Evolutionary conservation across 371 early-diverging fungal species (phyloP).

Genomic region (Apophysomyces variabilis): DNA sequence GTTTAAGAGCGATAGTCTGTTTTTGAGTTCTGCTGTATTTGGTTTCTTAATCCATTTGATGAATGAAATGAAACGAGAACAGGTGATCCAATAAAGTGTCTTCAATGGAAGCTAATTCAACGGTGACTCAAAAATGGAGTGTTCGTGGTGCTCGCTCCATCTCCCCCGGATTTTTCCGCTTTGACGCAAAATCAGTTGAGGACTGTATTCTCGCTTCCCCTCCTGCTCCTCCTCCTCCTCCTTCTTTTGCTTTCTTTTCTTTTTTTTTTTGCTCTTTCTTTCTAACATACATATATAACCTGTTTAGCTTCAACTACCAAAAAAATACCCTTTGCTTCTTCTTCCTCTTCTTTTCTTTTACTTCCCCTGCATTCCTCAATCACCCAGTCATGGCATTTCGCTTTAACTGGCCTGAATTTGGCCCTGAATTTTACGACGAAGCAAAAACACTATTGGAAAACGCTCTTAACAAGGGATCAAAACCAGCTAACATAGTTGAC

Average conservation of each 20-base stretch:
- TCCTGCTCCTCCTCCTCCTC: not conserved
- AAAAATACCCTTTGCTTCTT: not conserved
- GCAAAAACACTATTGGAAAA: conserved; percentile 83
- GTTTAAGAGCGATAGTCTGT: no score
- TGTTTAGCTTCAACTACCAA: not conserved
- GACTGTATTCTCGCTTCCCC: not conserved
- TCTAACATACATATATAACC: not conserved
- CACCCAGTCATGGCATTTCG: conserved; percentile 84
- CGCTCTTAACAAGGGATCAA: conserved; percentile 92
- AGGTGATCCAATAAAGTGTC: no score
- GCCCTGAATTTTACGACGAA: conserved; percentile 80
- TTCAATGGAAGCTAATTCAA: no score
- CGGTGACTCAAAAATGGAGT: not conserved
- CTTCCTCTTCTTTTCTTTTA: not conserved
- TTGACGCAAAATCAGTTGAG: not conserved
- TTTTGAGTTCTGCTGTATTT: no score
- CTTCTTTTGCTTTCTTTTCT: not conserved
- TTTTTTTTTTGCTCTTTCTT: conserved; percentile 7
- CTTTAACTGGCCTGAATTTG: conserved; percentile 95
- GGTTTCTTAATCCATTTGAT: no score
- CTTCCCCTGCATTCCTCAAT: not conserved
- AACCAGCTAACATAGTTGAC: conserved; percentile 90
- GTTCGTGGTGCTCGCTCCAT: not conserved
- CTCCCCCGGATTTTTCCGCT: conserved; percentile 8
- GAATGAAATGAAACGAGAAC: no score